Conservation (phyloP, 2,329 filamentous ascomycete species). For the Sporothrix inflata region DNA sequence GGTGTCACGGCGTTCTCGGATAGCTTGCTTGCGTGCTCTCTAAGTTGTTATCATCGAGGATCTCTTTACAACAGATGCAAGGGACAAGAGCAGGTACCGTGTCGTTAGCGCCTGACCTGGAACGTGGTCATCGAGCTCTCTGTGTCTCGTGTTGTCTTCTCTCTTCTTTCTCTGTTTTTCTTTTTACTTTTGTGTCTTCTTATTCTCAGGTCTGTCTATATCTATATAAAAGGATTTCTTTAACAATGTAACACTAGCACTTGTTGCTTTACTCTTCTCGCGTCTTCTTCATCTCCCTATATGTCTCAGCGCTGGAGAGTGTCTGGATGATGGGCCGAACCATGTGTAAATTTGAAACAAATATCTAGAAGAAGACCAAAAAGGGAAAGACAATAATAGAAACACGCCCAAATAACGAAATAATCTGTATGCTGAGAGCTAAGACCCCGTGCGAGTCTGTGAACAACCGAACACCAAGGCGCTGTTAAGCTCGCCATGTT, state of each 20-base stretch:
- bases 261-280: not conserved
- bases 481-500: not conserved
- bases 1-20: too few species aligned
- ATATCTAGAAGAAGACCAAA: not conserved
- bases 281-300: not conserved
- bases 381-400: not conserved
- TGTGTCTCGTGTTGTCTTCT: not conserved
- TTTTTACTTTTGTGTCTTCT: not conserved
- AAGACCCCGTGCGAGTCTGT: not conserved
- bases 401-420: not conserved
- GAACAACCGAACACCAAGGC: not conserved
- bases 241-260: too few species aligned
- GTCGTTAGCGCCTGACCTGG: not conserved
- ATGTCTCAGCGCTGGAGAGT: not conserved
- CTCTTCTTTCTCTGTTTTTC: not conserved
- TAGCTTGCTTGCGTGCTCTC: not conserved
- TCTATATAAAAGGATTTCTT: too few species aligned
- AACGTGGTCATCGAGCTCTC: too few species aligned
- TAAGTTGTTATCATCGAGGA: not conserved
- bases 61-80: not conserved
- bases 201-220: not conserved
- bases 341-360: not conserved
- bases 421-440: not conserved
- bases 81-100: not conserved
- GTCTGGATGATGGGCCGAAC: not conserved